Conservation (phyloP, 2,329 filamentous ascomycete genomes). For the Aspergillus fischeri region DNA sequence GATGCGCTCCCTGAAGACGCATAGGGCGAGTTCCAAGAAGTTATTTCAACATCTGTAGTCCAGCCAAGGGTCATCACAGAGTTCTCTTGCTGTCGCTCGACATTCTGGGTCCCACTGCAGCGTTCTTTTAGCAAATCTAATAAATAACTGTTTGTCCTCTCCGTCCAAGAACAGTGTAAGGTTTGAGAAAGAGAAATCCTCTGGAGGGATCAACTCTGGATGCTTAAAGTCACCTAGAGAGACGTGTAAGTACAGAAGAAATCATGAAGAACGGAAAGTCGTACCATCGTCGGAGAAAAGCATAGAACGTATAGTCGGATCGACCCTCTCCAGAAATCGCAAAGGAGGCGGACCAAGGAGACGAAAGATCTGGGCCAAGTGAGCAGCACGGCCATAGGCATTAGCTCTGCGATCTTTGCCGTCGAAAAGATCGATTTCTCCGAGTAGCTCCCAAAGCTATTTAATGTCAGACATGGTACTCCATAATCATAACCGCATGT, state of each 20-base stretch:
- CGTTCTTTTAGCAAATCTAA: slow-evolving; percentile 28
- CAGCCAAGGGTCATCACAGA: slow-evolving; percentile 33
- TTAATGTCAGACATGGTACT: background rate
- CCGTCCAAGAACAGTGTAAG: slow-evolving; percentile 15
- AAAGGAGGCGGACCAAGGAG: slow-evolving; percentile 22
- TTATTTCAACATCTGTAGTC: too few relatives aligned
- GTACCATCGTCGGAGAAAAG: slow-evolving; percentile 16
- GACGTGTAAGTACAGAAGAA: background rate
- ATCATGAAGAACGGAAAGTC: background rate
- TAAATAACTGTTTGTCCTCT: slow-evolving; percentile 28
- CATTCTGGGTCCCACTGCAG: slow-evolving; percentile 29
- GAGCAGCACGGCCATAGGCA: slow-evolving; percentile 19
- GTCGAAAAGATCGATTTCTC: slow-evolving; percentile 26
- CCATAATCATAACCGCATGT: background rate
- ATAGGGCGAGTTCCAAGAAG: too few relatives aligned
- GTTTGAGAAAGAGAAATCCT: slow-evolving; percentile 7
- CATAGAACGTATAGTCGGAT: background rate
- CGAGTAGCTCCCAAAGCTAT: slow-evolving; percentile 29
- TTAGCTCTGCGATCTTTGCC: slow-evolving; percentile 16
- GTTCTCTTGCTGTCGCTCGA: slow-evolving; percentile 28
- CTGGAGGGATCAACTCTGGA: background rate
- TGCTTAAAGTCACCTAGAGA: background rate
- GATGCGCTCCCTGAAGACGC: too few relatives aligned
- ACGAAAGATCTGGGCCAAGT: slow-evolving; percentile 21
- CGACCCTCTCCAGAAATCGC: slow-evolving; percentile 8